Evolutionary conservation across 768 basidiomycete genomes (phyloP), one percentile per base, ranked within the genome.

Genomic region (Kwoniella sp.): DNA sequence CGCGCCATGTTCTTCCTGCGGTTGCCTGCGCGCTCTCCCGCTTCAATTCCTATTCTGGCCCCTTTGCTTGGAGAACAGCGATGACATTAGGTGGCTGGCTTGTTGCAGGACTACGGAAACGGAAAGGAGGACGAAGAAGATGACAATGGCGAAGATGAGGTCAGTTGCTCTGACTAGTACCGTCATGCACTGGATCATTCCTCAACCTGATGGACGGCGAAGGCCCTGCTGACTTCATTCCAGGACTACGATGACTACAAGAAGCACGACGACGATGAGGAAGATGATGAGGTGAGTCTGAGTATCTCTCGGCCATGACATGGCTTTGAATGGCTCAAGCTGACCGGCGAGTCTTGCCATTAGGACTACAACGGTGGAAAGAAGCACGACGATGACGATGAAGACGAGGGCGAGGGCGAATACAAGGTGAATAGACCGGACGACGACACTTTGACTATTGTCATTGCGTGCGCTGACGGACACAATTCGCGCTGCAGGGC

Each of bases 341-440:
- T 34, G 34, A 34, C 34, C 13, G 5, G 5, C 34, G 7, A 34
- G 7, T 5, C 34, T 34, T 5, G 7, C 34, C 34, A 5, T 13
- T 34, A 34, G 34, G 34, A 34, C 5, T 34, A 34, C 34, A 34
- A 34, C 34, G 5, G 13, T 13, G 34, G 34, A 5, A 34, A 34
- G 34, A 34, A 34, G 41, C 8, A 45, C 20, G 41, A 17, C 20
- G 11, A 45, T 37, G 58, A 52, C 22, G 50, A 52, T n/a, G 25
- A 60, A 5, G 23, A 59, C 23, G 45, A 48, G 11, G 47, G 25
- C 11, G 30, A 29, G 22, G 20, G 41, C 12, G 41, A 59, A 45
- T 12, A 60, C 26, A 11, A 60, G 31, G 58, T 60, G 38, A 41
- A 29, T 48, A n/a, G n/a, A n/a, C n/a, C n/a, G n/a, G n/a, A n/a